Evolutionary conservation across 495 filamentous ascomycete genomes (phyloP), one percentile per base, ranked within the genome.

Genomic region (Thermothielavioides terrestris): DNA sequence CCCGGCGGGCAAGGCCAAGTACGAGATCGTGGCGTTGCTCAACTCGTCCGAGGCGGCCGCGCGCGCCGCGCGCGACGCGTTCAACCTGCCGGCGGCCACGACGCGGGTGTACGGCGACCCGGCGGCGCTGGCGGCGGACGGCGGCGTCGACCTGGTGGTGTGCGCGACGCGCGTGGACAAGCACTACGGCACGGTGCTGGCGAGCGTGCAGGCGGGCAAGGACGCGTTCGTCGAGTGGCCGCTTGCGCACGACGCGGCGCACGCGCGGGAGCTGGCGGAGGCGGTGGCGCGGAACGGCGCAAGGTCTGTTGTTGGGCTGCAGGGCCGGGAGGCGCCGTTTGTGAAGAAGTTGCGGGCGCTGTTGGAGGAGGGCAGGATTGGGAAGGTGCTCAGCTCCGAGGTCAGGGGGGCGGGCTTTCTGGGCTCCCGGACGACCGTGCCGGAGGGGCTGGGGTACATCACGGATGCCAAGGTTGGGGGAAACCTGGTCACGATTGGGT

Each of bases 211-310:
- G 15, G 77, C 77, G 0, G 77, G 77, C n/a, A 83, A 83, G 56
- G 61, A 68, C 27, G 74, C 77, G 11, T 83, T 66, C 46, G 67
- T 77, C 21, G 82, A 85, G 57, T 84, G 82, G 82, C 75, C 75
- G 11, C 61, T 78, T 0, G 70, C 67, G 1, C 52, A 68, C 23
- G 55, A 68, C 40, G 51, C 57, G 21, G 34, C 49, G 18, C 57
- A 66, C 10, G 71, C 69, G 1, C 47, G 67, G 39, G 71, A 76
- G 34, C 47, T 84, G 49, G 66, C 68, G 0, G 37, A 51, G 1
- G 46, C 71, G 3, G 72, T 67, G 1, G 55, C 60, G 20, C 40
- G 62, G 42, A 58, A 58, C 2, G 64, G 70, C 0, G 68, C 68
- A 1, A 68, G 66, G 47, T 77, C 67, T 4, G 60, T 76, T 3